Evolutionary conservation across 2,329 filamentous ascomycete species (phyloP), one percentile per base, ranked within the genome.

Genomic region (Calonectria montana): DNA sequence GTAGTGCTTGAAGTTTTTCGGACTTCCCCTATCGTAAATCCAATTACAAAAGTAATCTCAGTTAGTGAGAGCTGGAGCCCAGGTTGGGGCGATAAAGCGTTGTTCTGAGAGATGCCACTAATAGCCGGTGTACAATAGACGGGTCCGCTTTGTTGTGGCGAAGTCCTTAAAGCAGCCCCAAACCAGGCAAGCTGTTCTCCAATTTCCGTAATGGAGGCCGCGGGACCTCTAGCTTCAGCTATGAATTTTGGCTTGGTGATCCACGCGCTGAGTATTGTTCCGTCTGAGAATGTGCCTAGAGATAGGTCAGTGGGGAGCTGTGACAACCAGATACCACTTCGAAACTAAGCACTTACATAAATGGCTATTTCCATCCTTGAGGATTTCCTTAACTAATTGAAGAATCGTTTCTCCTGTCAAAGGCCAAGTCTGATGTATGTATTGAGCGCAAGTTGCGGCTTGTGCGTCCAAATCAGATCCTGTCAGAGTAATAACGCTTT

Each of bases 141-240:
- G 27, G 27, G 21, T 2, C 21, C 12, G 10, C 3, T 5, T 15
- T 10, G 1, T 8, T 4, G 39, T 2, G 39, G 39, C 8, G 39
- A 31, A 21, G 23, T 21, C 29, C 48, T 5, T 27, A 72, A 53
- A 4, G 65, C 66, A 18, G 66, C 45, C 0, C 31, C 61, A 13
- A 72, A 29, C 70, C 70, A 72, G 4, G 25, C 70, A 23, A 72
- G 55, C 43, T 69, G 70, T 47, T 72, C 55, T 13, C 37, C 70
- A 18, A 65, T 35, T 27, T 72, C 65, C n/a, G 23, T 53, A 57
- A 72, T 29, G 13, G 43, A 65, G 9, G 12, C 2, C 8, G 29
- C 7, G 4, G 16, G 23, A 3, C 62, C 62, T 27, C 6, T 15
- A 7, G 16, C 45, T 13, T 65, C 43, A 6, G 48, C 8, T 4